Evolutionary conservation across 805 yeast genomes (phyloP).

Genomic region (Isabelozyma heimii): DNA sequence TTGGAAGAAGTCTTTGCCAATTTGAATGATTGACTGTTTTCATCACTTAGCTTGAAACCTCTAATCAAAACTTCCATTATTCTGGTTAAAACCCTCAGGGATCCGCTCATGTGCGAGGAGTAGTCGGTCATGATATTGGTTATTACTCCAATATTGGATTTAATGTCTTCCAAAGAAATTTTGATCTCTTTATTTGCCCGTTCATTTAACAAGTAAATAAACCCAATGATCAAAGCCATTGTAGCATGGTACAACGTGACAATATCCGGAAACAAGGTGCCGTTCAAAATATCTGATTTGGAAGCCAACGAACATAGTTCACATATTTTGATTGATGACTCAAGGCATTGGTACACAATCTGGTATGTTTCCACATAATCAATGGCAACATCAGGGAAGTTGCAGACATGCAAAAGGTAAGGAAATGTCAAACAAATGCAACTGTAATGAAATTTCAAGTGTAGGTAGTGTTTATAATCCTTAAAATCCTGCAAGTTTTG

Average conservation of each 20-base stretch:
- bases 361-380: background rate
- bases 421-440: slow-evolving; percentile 1
- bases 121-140: background rate
- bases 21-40: background rate
- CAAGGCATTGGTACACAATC: slow-evolving; percentile 20
- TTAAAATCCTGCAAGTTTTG: background rate
- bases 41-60: background rate
- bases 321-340: slow-evolving; percentile 37
- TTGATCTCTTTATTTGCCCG: background rate
- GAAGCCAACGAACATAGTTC: slow-evolving; percentile 32
- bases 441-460: slow-evolving; percentile 2
- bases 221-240: slow-evolving; percentile 40
- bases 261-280: slow-evolving; percentile 45
- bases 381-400: background rate
- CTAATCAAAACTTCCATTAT: background rate
- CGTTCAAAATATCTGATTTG: slow-evolving; percentile 38
- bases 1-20: background rate
- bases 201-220: slow-evolving; percentile 22
- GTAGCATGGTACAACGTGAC: slow-evolving; percentile 43
- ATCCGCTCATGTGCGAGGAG: background rate
- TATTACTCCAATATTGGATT: background rate
- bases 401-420: background rate
- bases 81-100: background rate
- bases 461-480: background rate
- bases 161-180: background rate